Evolutionary conservation across 129 eudicot species (phyloP).

Genomic region (Logfia minima): DNA sequence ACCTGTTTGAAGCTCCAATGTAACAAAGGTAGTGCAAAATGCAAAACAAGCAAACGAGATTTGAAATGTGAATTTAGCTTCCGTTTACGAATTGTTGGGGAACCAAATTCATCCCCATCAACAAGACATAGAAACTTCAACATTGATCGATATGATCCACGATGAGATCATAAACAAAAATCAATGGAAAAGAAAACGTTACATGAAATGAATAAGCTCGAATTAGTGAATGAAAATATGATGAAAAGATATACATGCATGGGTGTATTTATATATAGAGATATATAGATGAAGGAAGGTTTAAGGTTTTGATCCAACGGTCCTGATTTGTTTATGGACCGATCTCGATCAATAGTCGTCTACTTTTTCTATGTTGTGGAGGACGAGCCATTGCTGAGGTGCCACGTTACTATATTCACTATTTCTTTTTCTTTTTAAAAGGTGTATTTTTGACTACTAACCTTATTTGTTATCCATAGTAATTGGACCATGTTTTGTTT

Average conservation of each 20-base stretch:
- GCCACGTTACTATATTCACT: slow-evolving; percentile 15
- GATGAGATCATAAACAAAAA: slow-evolving; percentile 7
- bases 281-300: slow-evolving; percentile 4
- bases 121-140: slow-evolving; percentile 42
- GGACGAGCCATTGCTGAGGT: slow-evolving; percentile 4
- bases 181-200: background rate
- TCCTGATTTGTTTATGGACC: slow-evolving; percentile 12
- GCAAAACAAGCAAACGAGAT: slow-evolving; percentile 25
- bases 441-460: background rate
- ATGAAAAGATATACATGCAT: slow-evolving; percentile 16
- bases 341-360: background rate
- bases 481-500: background rate
- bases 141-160: background rate
- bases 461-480: background rate
- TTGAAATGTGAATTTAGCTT: slow-evolving; percentile 28
- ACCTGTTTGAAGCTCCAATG: slow-evolving; percentile 24
- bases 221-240: background rate
- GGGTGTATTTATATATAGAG: slow-evolving; percentile 29
- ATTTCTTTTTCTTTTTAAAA: background rate
- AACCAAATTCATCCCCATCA: slow-evolving; percentile 37
- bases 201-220: background rate
- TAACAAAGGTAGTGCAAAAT: background rate
- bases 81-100: slow-evolving; percentile 41
- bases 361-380: background rate
- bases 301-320: slow-evolving; percentile 22